Base-by-base conservation (phyloP, 768 basidiomycete genomes). In the Lanmaoa pseudosensibilis region DNA sequence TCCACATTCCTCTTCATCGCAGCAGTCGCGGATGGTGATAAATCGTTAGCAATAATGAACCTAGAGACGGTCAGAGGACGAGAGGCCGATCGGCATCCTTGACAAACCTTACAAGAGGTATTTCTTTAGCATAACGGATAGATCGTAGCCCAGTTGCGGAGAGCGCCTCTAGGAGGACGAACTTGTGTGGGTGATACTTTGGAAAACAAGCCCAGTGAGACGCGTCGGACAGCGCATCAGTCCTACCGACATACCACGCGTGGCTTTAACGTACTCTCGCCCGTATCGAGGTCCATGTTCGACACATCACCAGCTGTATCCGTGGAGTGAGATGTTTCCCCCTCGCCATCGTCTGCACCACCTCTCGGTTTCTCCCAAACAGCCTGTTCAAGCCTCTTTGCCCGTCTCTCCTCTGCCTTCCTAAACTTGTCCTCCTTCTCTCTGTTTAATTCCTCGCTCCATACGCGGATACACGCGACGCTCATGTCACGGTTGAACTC, bases 401-500 rank as follows among this genome's bases (percentile, higher is more conserved):
- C 75, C 46, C 77, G 81, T 68, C 75, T 79, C 71, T 82, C 80
- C 66, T 78, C 80, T 27, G 75, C 69, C 63, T 74, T 73, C 61
- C 70, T 76, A 84, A 87, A 92, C 62, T 75, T 81, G 57, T 70
- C 76, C 67, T 84, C 79, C 74, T 88, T 93, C 52, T 75, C 74
- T 66, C 74, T 78, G 67, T 88, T 82, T 39, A 83, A 50, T 53
- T 85, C 77, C 65, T 94, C 89, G 56, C 90, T 88, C 94, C 94
- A 99, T 4, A 86, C 84, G 32, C 86, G 80, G 54, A 99, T 98
- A 61, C 89, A 90, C 21, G 94, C 92, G 41, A 98, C 86, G 60
- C 91, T 94, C 45, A 92, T 72, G 74, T 99, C 97, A 38, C 97
- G 82, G 74, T 99, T 99, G 79, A 97, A 99, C 72, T 99, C 93